Evolutionary conservation across 1,284 basidiomycete species (phyloP).

Genomic region (Fomitopsis betulina): DNA sequence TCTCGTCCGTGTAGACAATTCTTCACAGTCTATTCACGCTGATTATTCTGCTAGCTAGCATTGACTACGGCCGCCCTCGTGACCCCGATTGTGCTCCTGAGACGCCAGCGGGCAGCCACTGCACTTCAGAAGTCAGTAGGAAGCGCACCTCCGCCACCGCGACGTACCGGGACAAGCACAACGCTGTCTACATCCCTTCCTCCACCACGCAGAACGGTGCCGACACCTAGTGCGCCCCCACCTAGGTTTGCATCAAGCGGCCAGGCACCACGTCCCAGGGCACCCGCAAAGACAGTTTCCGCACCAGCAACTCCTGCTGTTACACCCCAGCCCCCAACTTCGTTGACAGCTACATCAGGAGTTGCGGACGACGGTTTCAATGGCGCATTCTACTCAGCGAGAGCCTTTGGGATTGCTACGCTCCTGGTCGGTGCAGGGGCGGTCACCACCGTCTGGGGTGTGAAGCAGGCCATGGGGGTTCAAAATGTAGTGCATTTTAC

Average conservation of each 20-base stretch:
- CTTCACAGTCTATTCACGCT: not conserved
- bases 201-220: not conserved
- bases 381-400: constrained; percentile 35
- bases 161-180: not conserved
- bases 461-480: constrained; percentile 37
- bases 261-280: not conserved
- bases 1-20: constrained; percentile 1
- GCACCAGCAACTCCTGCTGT: not conserved
- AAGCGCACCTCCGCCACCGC: constrained; percentile 26
- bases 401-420: constrained; percentile 43
- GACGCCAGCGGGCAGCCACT: constrained; percentile 25
- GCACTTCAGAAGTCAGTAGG: constrained; percentile 14
- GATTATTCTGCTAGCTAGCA: constrained; percentile 25
- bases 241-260: not conserved
- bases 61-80: constrained; percentile 33
- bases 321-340: not conserved
- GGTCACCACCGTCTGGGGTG: constrained; percentile 29
- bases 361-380: constrained; percentile 32
- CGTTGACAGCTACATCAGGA: not conserved
- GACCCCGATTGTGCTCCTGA: constrained; percentile 30
- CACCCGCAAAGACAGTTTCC: not conserved
- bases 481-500: constrained; percentile 29
- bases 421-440: constrained; percentile 33
- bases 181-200: not conserved
- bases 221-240: not conserved